phyloP scores from a whole-genome alignment of 202 grass and related monocot genomes.

The Panicum virgatum region DNA sequence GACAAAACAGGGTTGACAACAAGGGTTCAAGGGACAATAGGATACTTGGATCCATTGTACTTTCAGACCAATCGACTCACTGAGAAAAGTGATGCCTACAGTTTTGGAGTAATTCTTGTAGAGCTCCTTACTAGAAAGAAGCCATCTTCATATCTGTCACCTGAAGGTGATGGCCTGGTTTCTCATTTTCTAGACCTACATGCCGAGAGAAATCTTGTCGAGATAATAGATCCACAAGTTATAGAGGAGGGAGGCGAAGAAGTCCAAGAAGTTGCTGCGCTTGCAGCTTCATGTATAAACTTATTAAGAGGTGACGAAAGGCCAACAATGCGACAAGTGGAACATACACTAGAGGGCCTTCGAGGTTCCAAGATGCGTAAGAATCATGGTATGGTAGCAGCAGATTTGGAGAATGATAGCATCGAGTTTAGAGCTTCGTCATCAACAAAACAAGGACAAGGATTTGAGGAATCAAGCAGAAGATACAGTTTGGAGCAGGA shows the following conservation, averaged over 20 bases:
- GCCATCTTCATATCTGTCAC: background rate
- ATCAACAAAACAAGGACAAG: too few relatives aligned
- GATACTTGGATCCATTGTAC: background rate
- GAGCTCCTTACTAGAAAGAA: too few relatives aligned
- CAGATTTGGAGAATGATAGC: background rate
- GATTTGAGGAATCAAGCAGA: too few relatives aligned
- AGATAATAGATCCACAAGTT: too few relatives aligned
- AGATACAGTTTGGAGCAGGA: too few relatives aligned
- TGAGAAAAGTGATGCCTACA: too few relatives aligned
- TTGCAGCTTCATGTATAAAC: background rate
- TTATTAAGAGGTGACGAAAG: background rate
- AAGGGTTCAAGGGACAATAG: too few relatives aligned
- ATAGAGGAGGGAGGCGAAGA: background rate
- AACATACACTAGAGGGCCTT: slow-evolving; percentile 22
- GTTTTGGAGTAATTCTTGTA: too few relatives aligned
- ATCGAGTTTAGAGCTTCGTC: background rate
- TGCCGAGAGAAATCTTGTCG: background rate
- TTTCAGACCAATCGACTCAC: background rate
- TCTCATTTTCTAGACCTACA: background rate
- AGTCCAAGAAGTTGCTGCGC: background rate
- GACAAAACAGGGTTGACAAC: too few relatives aligned
- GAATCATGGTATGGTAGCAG: background rate
- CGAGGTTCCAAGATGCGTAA: background rate
- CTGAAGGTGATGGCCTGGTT: background rate
- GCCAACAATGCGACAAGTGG: background rate